Evolutionary conservation across 2,329 filamentous ascomycete species (phyloP), one percentile per base, ranked within the genome.

Genomic region (Raffaelea ambrosiae): DNA sequence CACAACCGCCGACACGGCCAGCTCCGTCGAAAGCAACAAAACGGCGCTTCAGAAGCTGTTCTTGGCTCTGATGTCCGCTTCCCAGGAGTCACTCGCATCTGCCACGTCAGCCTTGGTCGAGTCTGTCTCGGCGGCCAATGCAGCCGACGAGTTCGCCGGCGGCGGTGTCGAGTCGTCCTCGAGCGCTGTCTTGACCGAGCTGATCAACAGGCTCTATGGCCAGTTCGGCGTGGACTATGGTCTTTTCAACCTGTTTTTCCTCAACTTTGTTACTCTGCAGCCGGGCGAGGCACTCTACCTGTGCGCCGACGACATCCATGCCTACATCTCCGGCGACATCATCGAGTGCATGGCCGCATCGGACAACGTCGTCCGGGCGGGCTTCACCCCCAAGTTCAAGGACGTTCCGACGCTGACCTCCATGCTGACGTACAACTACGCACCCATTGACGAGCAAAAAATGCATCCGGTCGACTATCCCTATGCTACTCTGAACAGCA

Each of bases 301-400:
- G 33, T 88, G 88, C 59, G 93, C 93, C 7, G 91, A 98, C 61
- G 93, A 97, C 61, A 97, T 97, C 58, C 93, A 98, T 64, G 93
- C 93, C 43, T 98, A 98, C 66, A 69, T 94, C 40, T 88, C 84
- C 3, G 88, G 88, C 51, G 91, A 98, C 61, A 95, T 98, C 57
- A 89, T 98, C 63, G 93, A 98, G 68, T 98, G 93, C 73, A 98
- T 98, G 93, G 93, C 93, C 0, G 85, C 88, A 9, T 95, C 88
- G n/a, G 93, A 98, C 75, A 98, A 98, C 56, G 93, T 98, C 33
- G 90, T 98, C 45, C 88, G 93, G 48, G 93, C 93, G 0, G 93
- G 93, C 40, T 93, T 98, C 67, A 98, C 93, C 0, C 93, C 93
- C 48, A 98, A 98, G 65, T 98, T 95, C 77, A 96, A 97, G 70